Conservation (phyloP, 192 early-diverging fungal species). For the Thamnidium elegans region DNA sequence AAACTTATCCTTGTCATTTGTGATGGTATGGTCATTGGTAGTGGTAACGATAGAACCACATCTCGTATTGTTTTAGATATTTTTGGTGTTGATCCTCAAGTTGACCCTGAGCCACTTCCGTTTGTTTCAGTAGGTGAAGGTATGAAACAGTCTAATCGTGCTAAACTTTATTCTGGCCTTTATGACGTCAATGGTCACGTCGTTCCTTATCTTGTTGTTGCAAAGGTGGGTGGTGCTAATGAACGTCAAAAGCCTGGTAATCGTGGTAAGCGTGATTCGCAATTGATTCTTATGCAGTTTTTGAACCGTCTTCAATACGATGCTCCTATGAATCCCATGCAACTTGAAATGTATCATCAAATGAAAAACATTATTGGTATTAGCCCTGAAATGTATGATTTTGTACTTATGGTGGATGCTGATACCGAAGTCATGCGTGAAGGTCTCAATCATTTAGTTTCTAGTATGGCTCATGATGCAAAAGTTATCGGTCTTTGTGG, state of each 20-base stretch:
- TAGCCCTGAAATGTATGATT: conserved; percentile 92
- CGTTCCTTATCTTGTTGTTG: conserved; percentile 92
- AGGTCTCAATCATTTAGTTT: conserved; percentile 88
- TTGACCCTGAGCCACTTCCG: conserved; percentile 70
- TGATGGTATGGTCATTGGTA: conserved; percentile 93
- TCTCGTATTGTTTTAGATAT: conserved; percentile 95
- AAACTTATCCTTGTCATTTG: conserved; percentile 86
- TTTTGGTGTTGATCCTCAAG: conserved; percentile 76
- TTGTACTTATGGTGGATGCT: conserved; percentile 95
- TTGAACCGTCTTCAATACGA: conserved; percentile 94
- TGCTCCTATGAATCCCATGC: conserved; percentile 88
- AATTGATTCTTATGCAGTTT: conserved; percentile 97
- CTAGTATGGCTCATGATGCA: conserved; percentile 83
- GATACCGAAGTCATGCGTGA: conserved; percentile 91
- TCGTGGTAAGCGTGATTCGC: conserved; percentile 98
- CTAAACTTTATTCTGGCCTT: conserved; percentile 92
- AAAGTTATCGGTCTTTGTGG: conserved; percentile 94
- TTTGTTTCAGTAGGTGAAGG: conserved; percentile 92
- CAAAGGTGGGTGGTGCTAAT: conserved; percentile 83
- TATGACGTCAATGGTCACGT: conserved; percentile 86
- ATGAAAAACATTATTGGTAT: conserved; percentile 99
- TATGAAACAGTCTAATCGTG: conserved; percentile 89
- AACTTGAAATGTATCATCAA: conserved; percentile 97
- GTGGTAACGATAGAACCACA: conserved; percentile 94
- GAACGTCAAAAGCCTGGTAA: conserved; percentile 87